A percentile compares a stretch with the other conserved stretches of the same genome.
Conservation (phyloP, 805 yeast species). For the Hanseniaspora lindneri region DNA sequence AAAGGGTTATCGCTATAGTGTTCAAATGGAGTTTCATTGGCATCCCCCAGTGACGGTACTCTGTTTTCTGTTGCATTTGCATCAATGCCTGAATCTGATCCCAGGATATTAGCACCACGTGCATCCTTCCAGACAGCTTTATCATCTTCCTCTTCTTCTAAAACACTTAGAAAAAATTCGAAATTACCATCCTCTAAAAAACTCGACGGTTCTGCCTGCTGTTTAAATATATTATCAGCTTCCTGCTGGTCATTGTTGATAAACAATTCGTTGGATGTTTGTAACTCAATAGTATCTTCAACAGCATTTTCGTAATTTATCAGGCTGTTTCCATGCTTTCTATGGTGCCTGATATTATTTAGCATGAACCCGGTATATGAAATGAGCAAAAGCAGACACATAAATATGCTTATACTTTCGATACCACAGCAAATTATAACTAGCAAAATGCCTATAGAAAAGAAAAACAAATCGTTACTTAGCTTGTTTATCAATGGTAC, state of each 20-base stretch:
- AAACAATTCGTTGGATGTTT: not conserved
- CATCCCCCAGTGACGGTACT: not conserved
- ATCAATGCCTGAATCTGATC: not conserved
- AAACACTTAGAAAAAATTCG: conserved; percentile 9
- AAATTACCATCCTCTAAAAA: conserved; percentile 7
- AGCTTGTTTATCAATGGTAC: conserved; percentile 16
- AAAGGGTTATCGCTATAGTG: conserved; percentile 12
- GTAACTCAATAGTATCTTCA: conserved; percentile 5
- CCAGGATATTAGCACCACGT: not conserved
- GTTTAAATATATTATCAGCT: conserved; percentile 7
- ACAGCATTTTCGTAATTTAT: conserved; percentile 1
- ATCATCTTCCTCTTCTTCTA: conserved; percentile 6
- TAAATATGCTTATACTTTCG: conserved; percentile 23
- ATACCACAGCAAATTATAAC: conserved; percentile 22
- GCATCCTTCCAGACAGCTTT: not conserved
- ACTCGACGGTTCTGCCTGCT: not conserved
- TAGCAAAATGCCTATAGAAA: conserved; percentile 21
- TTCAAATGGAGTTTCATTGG: not conserved
- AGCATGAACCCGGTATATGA: conserved; percentile 22
- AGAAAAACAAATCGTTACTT: conserved; percentile 24
- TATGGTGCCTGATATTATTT: conserved; percentile 11
- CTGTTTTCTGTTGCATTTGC: not conserved
- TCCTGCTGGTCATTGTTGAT: conserved; percentile 6
- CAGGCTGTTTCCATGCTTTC: conserved; percentile 1
- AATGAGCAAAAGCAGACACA: conserved; percentile 24